Base-by-base conservation (phyloP, 2,329 filamentous ascomycete genomes). In the Dothistroma septosporum region DNA sequence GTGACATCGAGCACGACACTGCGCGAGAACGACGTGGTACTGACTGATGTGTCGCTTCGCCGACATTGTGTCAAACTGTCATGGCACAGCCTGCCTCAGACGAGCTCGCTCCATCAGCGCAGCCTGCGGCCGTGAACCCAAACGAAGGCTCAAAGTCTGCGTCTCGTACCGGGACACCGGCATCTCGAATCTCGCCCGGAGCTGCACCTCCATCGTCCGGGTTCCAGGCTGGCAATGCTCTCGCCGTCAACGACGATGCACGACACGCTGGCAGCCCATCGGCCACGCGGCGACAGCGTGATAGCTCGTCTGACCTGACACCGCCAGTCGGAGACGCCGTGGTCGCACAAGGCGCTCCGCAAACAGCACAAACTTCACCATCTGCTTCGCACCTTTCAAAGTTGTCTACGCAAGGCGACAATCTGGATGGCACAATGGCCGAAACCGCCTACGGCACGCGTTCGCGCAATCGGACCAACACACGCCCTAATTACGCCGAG, bases 401-500 rank as follows among this genome's bases (percentile, higher is more conserved):
- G 54, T 48, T 59, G 56, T 59, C 64, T 35, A 52, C 65, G 21
- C 61, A 66, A 41, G 52, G 57, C 53, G 64, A 71, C 53, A 61
- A 50, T 52, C 22, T 63, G 54, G 72, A 74, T 57, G 65, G 58
- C 49, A 64, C 62, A 47, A 68, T 69, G 65, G 60, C 65, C 46
- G 72, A 72, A 44, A 49, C 88, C 86, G 68, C 87, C 86, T 53
- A 99, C 77, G 93, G 93, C 72, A 99, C 94, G 74, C 89, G 94
- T 75, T 96, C 96, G 77, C 88, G 92, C 72, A 95, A 96, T 77
- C 88, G 92, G 72, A 87, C 85, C 70, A 86, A 84, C 67, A 83
- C 89, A 69, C 89, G 94, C 68, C 87, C 89, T 67, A 99, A 99
- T 77, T 99, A 99, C 76, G 93, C 94, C 55, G 94, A 99, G 77